A percentile compares a stretch with the other conserved stretches of the same genome.
Conservation (phyloP, 1,139 yeast genomes). For the Debaryomyces singareniensis region DNA sequence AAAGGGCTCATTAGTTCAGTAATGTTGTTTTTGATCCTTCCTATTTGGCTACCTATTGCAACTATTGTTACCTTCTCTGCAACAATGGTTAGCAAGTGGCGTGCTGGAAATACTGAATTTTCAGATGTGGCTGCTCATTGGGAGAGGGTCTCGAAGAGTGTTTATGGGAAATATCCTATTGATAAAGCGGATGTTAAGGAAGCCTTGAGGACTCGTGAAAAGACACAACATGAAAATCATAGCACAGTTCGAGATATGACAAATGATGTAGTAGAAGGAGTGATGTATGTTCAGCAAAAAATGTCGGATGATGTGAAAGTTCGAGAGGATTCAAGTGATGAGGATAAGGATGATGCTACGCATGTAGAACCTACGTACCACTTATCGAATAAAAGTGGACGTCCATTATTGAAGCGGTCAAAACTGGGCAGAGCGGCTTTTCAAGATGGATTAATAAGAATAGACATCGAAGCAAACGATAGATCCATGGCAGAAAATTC, state of each 20-base stretch:
- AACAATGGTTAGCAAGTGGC: constrained; percentile 31
- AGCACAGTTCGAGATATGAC: constrained; percentile 28
- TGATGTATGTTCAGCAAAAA: constrained; percentile 34
- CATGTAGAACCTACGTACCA: constrained; percentile 9
- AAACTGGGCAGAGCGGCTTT: not conserved
- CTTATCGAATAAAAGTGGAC: too few species aligned
- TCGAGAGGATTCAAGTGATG: constrained; percentile 2
- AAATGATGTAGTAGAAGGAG: constrained; percentile 31
- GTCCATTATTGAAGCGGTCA: not conserved
- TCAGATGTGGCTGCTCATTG: constrained; percentile 28
- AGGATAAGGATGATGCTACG: constrained; percentile 2
- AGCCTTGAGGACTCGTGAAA: constrained; percentile 25
- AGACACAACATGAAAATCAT: constrained; percentile 23
- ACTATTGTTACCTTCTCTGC: constrained; percentile 34
- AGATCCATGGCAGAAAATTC: constrained; percentile 13
- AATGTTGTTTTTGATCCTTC: constrained; percentile 32
- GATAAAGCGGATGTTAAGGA: constrained; percentile 27
- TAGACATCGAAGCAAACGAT: constrained; percentile 15
- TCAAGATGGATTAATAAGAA: not conserved
- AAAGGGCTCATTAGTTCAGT: constrained; percentile 24
- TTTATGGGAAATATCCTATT: constrained; percentile 26
- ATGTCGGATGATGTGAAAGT: constrained; percentile 14
- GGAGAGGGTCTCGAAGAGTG: constrained; percentile 26
- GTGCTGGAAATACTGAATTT: constrained; percentile 18
- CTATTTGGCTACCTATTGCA: constrained; percentile 50